A percentile compares a stretch with the other conserved stretches of the same genome.
These are phyloP conservation scores for Cladosporium colombiae DNA, from an alignment of 2,329 filamentous ascomycete genomes.

Conservation along the genomic window DNA sequence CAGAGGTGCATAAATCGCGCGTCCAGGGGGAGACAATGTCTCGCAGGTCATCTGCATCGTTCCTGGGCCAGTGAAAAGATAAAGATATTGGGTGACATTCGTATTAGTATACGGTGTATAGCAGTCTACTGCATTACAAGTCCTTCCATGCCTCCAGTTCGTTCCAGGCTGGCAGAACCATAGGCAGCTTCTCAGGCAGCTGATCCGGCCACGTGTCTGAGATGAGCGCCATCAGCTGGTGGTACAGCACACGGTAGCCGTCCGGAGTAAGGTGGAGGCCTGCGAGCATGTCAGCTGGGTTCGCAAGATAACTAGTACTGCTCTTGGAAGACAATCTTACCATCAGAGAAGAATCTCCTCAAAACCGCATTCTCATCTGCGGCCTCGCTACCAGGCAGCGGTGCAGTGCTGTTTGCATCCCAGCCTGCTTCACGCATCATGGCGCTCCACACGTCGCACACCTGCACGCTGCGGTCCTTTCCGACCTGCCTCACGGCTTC, in stretches of 20 bases:
- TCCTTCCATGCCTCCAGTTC: conserved; percentile 34
- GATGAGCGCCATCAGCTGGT: conserved; percentile 56
- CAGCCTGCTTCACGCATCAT: conserved; percentile 68
- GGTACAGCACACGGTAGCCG: conserved; percentile 59
- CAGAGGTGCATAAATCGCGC: background rate
- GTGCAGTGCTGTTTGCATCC: conserved; percentile 45
- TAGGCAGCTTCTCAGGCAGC: conserved; percentile 52
- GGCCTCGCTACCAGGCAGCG: conserved; percentile 58
- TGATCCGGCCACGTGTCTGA: conserved; percentile 56
- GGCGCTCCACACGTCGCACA: conserved; percentile 78
- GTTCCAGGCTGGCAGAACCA: conserved; percentile 57
- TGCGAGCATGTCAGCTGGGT: background rate
- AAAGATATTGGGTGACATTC: background rate
- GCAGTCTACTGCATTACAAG: background rate
- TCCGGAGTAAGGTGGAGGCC: conserved; percentile 59
- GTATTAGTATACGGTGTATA: background rate
- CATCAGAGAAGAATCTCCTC: conserved; percentile 56
- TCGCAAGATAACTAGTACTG: background rate
- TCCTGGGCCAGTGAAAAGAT: background rate
- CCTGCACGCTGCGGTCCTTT: conserved; percentile 55
- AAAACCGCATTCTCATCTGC: conserved; percentile 59
- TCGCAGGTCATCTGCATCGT: background rate
- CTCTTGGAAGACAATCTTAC: background rate
- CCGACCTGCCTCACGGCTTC: conserved; percentile 66
- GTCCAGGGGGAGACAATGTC: background rate